These are phyloP conservation scores for Ambrosia hybrid DNA, from an alignment of 140 eudicot species.

Conservation along the genomic window DNA sequence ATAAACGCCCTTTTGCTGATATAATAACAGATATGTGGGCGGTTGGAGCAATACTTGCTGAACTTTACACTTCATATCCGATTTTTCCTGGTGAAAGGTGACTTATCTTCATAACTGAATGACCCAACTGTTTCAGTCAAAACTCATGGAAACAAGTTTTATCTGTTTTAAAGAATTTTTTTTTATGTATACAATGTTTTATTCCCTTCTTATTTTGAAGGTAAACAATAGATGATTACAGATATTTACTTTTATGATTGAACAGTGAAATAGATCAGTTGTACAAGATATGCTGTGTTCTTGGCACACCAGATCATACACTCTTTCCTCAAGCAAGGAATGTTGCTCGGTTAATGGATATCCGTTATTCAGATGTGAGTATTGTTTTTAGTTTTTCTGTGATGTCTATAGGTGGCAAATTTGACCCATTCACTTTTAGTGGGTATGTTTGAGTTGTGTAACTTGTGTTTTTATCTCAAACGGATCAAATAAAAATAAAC, in stretches of 20 bases:
- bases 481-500: background rate
- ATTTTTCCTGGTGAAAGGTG: slow-evolving; percentile 93
- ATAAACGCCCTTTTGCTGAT: background rate
- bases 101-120: background rate
- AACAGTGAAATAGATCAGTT: slow-evolving; percentile 95
- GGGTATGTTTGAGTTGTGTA: background rate
- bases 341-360: slow-evolving; percentile 50
- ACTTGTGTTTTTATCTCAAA: slow-evolving; percentile 1
- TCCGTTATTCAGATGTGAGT: slow-evolving; percentile 61
- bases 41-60: slow-evolving; percentile 92
- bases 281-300: slow-evolving; percentile 86
- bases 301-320: slow-evolving; percentile 84
- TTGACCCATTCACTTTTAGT: background rate
- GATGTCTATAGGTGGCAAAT: no score
- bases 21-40: slow-evolving; percentile 88
- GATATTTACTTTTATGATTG: slow-evolving; percentile 26
- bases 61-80: slow-evolving; percentile 83
- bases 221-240: no score
- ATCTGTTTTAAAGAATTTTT: no score
- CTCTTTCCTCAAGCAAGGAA: slow-evolving; percentile 71
- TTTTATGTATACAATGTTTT: no score
- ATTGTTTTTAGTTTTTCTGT: background rate
- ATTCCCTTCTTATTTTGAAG: no score
- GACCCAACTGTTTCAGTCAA: no score
- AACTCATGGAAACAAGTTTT: no score